phyloP scores from a whole-genome alignment of 1,284 basidiomycete genomes.

The Boletus smithii region DNA sequence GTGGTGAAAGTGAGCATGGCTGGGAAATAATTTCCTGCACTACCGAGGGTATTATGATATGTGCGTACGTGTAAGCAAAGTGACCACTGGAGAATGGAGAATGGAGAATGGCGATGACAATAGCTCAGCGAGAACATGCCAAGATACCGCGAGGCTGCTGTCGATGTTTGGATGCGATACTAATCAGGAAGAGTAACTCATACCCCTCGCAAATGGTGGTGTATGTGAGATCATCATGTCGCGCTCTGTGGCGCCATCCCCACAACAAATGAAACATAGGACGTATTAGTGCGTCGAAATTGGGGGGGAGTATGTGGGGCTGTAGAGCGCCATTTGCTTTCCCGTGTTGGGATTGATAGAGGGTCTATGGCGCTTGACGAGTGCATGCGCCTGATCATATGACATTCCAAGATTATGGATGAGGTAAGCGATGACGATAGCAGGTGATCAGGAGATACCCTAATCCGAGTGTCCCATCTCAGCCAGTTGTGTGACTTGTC shows the following conservation, averaged over 20 bases:
- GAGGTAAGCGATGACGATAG: constrained; percentile 67
- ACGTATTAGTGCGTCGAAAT: constrained; percentile 31
- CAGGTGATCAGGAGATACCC: constrained; percentile 65
- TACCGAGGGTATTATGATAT: constrained; percentile 11
- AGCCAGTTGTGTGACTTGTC: too few species aligned
- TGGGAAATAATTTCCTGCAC: background rate
- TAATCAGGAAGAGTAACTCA: constrained; percentile 20
- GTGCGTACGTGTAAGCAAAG: background rate
- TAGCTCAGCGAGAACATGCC: background rate
- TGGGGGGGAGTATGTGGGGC: constrained; percentile 18
- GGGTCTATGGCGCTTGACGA: constrained; percentile 56
- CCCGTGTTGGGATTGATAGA: constrained; percentile 74
- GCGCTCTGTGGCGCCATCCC: constrained; percentile 2
- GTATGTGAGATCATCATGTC: constrained; percentile 2
- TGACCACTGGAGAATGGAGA: background rate
- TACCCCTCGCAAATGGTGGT: constrained; percentile 22
- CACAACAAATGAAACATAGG: constrained; percentile 14
- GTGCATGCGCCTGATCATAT: constrained; percentile 57
- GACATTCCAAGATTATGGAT: constrained; percentile 64
- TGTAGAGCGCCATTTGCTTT: constrained; percentile 33
- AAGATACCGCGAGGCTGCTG: too few species aligned
- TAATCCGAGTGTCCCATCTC: too few species aligned
- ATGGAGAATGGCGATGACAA: background rate
- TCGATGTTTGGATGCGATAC: background rate
- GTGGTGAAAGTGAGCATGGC: background rate